phyloP scores from a whole-genome alignment of 2,329 filamentous ascomycete species.

The Penicillium sclerotiorum region DNA sequence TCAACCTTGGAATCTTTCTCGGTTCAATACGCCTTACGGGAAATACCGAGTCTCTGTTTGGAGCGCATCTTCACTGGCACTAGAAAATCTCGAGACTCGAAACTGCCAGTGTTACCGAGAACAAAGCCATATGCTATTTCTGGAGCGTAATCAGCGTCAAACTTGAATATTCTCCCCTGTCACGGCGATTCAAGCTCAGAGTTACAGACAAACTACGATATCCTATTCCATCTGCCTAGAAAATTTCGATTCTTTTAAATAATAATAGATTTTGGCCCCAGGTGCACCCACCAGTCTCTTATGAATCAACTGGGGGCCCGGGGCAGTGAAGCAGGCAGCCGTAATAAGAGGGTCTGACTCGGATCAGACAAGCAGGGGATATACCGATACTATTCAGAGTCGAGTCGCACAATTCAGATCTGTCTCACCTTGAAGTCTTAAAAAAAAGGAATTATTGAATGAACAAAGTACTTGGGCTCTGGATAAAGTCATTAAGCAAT shows the following conservation, averaged over 20 bases:
- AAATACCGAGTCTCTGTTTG: too few relatives aligned
- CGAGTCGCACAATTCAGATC: conserved; percentile 5
- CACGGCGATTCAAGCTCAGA: too few relatives aligned
- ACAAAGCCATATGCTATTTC: too few relatives aligned
- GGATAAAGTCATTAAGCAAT: not conserved
- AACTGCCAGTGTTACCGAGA: too few relatives aligned
- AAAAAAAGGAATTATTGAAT: not conserved
- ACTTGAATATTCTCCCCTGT: too few relatives aligned
- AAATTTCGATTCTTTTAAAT: not conserved
- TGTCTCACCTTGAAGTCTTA: conserved; percentile 15
- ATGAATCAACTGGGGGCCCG: not conserved
- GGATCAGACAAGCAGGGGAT: conserved; percentile 18
- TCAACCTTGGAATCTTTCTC: not conserved
- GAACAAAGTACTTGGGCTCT: not conserved
- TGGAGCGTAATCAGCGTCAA: too few relatives aligned
- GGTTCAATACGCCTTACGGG: not conserved
- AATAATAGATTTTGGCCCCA: conserved; percentile 2
- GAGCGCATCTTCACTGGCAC: too few relatives aligned
- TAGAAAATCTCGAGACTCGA: too few relatives aligned
- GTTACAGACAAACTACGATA: too few relatives aligned
- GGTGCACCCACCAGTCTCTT: not conserved
- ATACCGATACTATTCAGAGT: not conserved
- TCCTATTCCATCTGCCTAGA: not conserved
- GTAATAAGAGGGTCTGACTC: conserved; percentile 7
- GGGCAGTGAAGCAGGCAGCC: conserved; percentile 24